Percentiles rank a stretch among this genome's conserved stretches.
These are phyloP conservation scores for Chrysochromulina parva DNA, from an alignment of 78 protist species.

Conservation along the genomic window DNA sequence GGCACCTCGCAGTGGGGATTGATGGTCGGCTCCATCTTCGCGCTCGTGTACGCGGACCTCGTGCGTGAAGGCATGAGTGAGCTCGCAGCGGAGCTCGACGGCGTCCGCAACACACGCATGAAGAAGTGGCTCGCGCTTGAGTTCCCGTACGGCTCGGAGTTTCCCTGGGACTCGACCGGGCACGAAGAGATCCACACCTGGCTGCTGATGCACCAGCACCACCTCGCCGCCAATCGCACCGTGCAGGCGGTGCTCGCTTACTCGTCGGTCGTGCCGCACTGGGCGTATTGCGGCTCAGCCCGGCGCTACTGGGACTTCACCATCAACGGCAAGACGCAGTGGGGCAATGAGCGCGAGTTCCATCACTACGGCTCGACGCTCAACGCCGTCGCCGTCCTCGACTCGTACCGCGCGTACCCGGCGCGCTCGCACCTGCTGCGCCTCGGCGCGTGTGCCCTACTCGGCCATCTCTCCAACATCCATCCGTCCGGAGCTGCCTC, in stretches of 20 bases:
- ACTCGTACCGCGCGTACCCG: neutral
- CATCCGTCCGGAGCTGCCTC: neutral
- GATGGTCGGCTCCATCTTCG: neutral
- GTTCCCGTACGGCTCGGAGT: neutral
- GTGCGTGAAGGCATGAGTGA: neutral
- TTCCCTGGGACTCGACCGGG: neutral
- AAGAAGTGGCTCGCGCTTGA: neutral
- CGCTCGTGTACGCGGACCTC: neutral
- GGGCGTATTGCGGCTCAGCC: neutral
- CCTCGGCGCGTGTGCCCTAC: no score
- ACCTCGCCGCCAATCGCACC: neutral
- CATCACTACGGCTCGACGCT: neutral
- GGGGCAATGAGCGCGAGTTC: neutral
- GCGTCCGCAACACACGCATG: neutral
- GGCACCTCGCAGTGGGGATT: slow-evolving; percentile 4
- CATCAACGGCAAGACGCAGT: neutral
- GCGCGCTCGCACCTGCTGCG: no score
- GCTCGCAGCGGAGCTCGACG: neutral
- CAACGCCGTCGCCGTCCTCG: neutral
- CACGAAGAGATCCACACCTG: neutral
- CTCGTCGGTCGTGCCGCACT: neutral
- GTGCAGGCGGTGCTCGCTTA: neutral
- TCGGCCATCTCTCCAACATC: neutral
- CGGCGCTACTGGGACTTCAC: neutral
- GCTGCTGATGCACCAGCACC: neutral